A percentile compares a stretch with the other conserved stretches of the same genome.
Evolutionary conservation across 164 flowering plant species (phyloP).

Genomic region (Macadamia integrifolia): DNA sequence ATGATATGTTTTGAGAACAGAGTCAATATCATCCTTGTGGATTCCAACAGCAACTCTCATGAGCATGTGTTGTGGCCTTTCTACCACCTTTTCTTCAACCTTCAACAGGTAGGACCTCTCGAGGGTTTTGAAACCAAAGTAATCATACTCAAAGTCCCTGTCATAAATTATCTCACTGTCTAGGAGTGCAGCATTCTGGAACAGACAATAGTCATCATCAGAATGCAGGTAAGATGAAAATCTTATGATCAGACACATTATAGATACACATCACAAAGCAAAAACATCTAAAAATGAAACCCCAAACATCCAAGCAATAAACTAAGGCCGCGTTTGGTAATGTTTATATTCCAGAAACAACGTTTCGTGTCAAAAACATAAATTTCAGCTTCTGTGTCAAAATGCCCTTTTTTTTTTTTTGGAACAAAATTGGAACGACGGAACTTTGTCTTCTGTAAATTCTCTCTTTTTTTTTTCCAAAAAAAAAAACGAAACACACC

Average conservation of each 20-base stretch:
- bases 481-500: too few relatives aligned
- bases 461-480: too few relatives aligned
- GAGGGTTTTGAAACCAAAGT: conserved; percentile 97
- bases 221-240: too few relatives aligned
- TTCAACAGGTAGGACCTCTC: conserved; percentile 96
- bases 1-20: conserved; percentile 84
- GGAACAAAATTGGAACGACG: too few relatives aligned
- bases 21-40: conserved; percentile 91
- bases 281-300: not conserved
- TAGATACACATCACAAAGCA: not conserved
- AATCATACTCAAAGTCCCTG: conserved; percentile 96
- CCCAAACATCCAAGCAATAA: not conserved
- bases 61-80: conserved; percentile 99
- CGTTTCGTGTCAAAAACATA: too few relatives aligned
- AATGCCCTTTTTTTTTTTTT: too few relatives aligned
- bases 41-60: conserved; percentile 99
- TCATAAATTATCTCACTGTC: conserved; percentile 99
- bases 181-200: conserved; percentile 85
- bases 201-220: not conserved
- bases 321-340: not conserved
- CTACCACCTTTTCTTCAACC: conserved; percentile 87
- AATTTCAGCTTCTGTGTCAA: too few relatives aligned
- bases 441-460: too few relatives aligned
- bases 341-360: too few relatives aligned
- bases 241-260: not conserved